These are phyloP conservation scores for Hibiscus syriacus DNA, from an alignment of 345 rosid species.

Conservation along the genomic window DNA sequence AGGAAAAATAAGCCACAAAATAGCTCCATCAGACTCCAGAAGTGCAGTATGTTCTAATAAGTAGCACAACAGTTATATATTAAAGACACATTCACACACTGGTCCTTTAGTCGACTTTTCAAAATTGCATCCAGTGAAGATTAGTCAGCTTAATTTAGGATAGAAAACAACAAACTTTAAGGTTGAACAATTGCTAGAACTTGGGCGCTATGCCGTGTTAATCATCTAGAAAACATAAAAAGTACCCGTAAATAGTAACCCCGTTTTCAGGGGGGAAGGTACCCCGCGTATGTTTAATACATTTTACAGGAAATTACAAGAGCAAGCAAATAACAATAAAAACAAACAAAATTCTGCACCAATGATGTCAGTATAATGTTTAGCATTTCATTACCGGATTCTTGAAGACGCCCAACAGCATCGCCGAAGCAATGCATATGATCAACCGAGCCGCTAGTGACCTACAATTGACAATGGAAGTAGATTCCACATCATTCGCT, in stretches of 20 bases:
- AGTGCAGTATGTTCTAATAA: neutral
- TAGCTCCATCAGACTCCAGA: neutral
- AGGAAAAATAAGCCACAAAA: too few relatives aligned
- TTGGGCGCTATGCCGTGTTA: too few relatives aligned
- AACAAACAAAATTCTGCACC: too few relatives aligned
- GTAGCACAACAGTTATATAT: neutral
- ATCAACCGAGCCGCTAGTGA: constrained; percentile 58
- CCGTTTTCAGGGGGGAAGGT: too few relatives aligned
- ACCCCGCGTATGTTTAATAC: too few relatives aligned
- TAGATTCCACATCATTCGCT: neutral
- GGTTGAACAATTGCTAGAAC: too few relatives aligned
- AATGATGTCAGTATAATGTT: too few relatives aligned
- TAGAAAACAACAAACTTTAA: too few relatives aligned
- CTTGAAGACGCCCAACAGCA: constrained; percentile 75
- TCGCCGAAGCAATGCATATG: constrained; percentile 82
- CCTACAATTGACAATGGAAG: constrained; percentile 37
- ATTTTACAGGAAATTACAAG: too few relatives aligned
- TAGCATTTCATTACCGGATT: constrained; percentile 45
- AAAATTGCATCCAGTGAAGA: neutral
- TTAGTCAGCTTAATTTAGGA: neutral
- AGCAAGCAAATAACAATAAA: too few relatives aligned
- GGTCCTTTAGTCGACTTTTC: neutral
- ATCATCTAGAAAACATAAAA: too few relatives aligned
- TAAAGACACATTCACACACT: neutral
- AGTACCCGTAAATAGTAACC: too few relatives aligned